Conservation (phyloP, 2,329 filamentous ascomycete species). For the Helotiales sp. region DNA sequence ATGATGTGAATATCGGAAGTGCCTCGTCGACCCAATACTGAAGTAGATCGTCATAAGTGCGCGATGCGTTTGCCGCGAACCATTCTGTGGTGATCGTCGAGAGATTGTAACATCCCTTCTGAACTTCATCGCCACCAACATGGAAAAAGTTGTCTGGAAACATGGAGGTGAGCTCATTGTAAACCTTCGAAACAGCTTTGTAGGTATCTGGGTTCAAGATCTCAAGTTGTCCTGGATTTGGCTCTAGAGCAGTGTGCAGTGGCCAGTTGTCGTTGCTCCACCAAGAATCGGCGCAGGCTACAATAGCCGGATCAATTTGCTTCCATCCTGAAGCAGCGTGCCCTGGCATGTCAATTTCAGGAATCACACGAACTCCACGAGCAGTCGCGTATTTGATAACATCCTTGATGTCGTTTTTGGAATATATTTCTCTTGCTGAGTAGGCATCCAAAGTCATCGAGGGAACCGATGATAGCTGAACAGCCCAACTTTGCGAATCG, state of each 20-base stretch:
- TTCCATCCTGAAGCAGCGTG: conserved; percentile 69
- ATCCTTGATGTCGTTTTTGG: conserved; percentile 62
- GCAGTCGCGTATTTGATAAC: conserved; percentile 73
- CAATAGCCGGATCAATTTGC: conserved; percentile 68
- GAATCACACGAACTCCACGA: conserved; percentile 70
- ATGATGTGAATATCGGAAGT: conserved; percentile 64
- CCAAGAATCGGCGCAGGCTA: conserved; percentile 61
- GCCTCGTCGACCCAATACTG: conserved; percentile 70
- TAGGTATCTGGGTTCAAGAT: conserved; percentile 76
- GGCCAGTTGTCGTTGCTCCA: conserved; percentile 64
- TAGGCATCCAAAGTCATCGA: conserved; percentile 78
- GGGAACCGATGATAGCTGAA: conserved; percentile 76
- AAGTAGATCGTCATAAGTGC: conserved; percentile 71
- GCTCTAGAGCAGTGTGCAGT: conserved; percentile 69
- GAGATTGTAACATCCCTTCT: conserved; percentile 62
- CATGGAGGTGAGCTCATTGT: conserved; percentile 71
- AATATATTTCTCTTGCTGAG: conserved; percentile 67
- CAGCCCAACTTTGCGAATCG: conserved; percentile 82
- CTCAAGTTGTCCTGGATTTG: conserved; percentile 60
- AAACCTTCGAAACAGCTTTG: conserved; percentile 59
- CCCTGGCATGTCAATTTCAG: conserved; percentile 81
- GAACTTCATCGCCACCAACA: conserved; percentile 80
- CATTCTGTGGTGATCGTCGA: conserved; percentile 54
- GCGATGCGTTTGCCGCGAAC: conserved; percentile 75
- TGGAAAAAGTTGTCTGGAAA: conserved; percentile 80